Base-by-base conservation (phyloP, 352 stramenopile genomes). In the Blastocystis sp. region DNA sequence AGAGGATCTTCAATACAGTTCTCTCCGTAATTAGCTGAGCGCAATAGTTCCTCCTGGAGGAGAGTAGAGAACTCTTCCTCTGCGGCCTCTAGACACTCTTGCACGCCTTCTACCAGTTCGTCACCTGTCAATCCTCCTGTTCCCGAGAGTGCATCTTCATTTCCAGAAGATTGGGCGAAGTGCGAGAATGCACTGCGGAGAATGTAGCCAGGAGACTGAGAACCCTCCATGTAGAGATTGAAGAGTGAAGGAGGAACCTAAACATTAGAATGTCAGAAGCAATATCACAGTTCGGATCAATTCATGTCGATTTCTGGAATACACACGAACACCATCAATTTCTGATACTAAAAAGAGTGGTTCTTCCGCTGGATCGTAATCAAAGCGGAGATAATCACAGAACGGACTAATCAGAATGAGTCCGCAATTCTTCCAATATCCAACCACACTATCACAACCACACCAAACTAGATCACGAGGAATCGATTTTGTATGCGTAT, bases 351-450 rank as follows among this genome's bases (percentile, higher is more conserved):
- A 39, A 42, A 83, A 83, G 1, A 83, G 35, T 12, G 71, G 71
- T n/a, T 83, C 71, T 24, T 66, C 21, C 1, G 21, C 24, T 4
- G n/a, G 29, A 14, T 83, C 71, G 35, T 83, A 83, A 35, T 83
- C 71, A 21, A 83, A 66, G 5, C 71, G 71, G 21, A 83, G 49
- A 52, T 49, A 83, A 63, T 83, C 71, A 56, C 71, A 83, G 32
- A 67, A 83, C 3, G 71, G 71, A 83, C 21, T 63, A 14, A 83
- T 24, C 43, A 83, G 29, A 21, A 83, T 21, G 12, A 83, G n/a
- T 24, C 71, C 71, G n/a, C 52, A 56, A 43, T 83, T 65, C 12
- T 7, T 11, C 71, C 71, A 83, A 27, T 57, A 83, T 7, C 29
- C 71, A 21, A 59, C 71, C 29, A 83, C 66, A 43, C 71, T 67